phyloP scores from a whole-genome alignment of 106 monocot species.

The Dendrobium nobile region DNA sequence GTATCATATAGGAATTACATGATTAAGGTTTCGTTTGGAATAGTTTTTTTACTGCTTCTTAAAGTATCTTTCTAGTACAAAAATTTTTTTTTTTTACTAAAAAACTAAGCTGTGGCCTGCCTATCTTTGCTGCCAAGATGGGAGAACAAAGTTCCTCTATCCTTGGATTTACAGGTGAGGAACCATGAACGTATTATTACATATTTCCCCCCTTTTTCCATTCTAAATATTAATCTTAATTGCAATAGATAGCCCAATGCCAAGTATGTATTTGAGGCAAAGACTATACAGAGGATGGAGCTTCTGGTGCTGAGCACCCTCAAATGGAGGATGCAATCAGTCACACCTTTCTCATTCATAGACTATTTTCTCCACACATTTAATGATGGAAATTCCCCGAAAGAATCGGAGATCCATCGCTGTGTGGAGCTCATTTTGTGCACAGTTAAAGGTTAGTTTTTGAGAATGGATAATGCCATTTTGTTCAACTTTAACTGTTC shows the following conservation, averaged over 20 bases:
- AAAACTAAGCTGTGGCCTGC: slow-evolving; percentile 49
- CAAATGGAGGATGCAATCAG: slow-evolving; percentile 69
- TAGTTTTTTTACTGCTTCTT: too few relatives aligned
- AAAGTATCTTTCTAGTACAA: too few relatives aligned
- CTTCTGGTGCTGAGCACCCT: slow-evolving; percentile 52
- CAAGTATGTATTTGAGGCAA: slow-evolving; percentile 46
- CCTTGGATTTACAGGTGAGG: slow-evolving; percentile 60
- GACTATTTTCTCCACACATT: slow-evolving; percentile 48
- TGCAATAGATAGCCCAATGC: slow-evolving; percentile 39
- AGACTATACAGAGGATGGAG: slow-evolving; percentile 72
- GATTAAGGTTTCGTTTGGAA: too few relatives aligned
- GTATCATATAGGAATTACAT: too few relatives aligned
- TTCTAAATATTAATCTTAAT: neutral
- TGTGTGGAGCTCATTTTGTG: slow-evolving; percentile 35
- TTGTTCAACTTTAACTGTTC: too few relatives aligned
- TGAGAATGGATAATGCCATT: neutral
- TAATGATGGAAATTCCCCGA: slow-evolving; percentile 15
- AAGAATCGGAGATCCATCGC: slow-evolving; percentile 14
- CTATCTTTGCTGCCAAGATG: slow-evolving; percentile 80
- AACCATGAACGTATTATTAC: neutral
- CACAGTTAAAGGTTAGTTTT: slow-evolving; percentile 37
- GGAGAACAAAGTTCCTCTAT: slow-evolving; percentile 53
- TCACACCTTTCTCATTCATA: slow-evolving; percentile 64
- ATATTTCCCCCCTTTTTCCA: neutral
- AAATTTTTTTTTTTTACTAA: too few relatives aligned